phyloP scores from a whole-genome alignment of 1,284 basidiomycete species.

The Phylloporus sp. region DNA sequence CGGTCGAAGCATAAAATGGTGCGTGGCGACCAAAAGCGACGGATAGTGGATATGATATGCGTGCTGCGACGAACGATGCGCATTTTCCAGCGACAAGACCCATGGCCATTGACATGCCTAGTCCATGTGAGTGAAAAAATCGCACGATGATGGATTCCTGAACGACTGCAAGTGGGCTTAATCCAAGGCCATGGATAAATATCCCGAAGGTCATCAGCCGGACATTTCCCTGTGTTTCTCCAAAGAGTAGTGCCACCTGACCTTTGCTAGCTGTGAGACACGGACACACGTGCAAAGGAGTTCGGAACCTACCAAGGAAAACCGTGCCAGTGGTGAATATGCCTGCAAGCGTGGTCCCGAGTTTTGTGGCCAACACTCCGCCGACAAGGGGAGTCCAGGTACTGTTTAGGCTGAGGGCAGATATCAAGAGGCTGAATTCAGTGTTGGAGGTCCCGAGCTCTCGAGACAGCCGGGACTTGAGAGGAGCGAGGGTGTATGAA shows the following conservation, averaged over 20 bases:
- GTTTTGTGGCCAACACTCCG: conserved; percentile 65
- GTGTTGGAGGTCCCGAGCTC: conserved; percentile 79
- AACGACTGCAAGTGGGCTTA: conserved; percentile 76
- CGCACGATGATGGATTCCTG: conserved; percentile 82
- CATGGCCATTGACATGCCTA: conserved; percentile 78
- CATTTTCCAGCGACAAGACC: conserved; percentile 80
- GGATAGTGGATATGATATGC: conserved; percentile 76
- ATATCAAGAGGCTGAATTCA: conserved; percentile 76
- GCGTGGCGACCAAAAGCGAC: conserved; percentile 69
- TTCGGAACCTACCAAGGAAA: conserved; percentile 52
- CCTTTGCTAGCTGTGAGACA: conserved; percentile 43
- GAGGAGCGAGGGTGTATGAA: conserved; percentile 71
- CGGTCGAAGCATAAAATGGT: conserved; percentile 74
- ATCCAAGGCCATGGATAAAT: conserved; percentile 79
- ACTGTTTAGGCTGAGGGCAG: conserved; percentile 75
- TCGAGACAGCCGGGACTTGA: conserved; percentile 71
- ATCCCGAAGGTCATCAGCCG: conserved; percentile 71
- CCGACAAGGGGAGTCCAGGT: conserved; percentile 83
- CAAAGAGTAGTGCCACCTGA: conserved; percentile 63
- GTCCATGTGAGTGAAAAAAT: conserved; percentile 77
- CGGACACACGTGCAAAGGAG: neutral
- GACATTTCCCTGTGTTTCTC: conserved; percentile 61
- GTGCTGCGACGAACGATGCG: conserved; percentile 74
- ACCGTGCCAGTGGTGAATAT: conserved; percentile 75
- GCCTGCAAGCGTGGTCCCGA: conserved; percentile 72